A percentile compares a stretch with the other conserved stretches of the same genome.
Evolutionary conservation across 441 rosid genomes (phyloP).

Genomic region (Euphorbia celastroides): DNA sequence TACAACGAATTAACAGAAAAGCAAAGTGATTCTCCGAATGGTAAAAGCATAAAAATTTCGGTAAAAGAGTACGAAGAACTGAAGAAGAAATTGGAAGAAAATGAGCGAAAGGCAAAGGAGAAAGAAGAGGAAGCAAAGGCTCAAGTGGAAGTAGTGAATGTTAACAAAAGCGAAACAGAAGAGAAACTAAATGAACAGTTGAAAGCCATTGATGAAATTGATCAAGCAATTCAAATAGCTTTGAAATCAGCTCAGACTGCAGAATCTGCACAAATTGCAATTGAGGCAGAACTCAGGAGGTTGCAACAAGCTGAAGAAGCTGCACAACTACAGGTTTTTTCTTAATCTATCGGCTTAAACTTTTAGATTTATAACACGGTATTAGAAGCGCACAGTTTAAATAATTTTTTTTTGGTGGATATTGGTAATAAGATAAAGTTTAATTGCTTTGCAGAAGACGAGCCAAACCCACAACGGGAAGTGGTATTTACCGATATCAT

Average conservation of each 20-base stretch:
- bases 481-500: background rate
- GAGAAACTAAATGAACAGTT: constrained; percentile 39
- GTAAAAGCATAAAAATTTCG: constrained; percentile 42
- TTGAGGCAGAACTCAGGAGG: constrained; percentile 56
- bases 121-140: constrained; percentile 40
- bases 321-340: constrained; percentile 18
- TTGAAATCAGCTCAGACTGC: constrained; percentile 62
- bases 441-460: background rate
- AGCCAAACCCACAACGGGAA: background rate
- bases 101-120: constrained; percentile 28
- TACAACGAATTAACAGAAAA: constrained; percentile 35
- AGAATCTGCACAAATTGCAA: constrained; percentile 53
- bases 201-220: constrained; percentile 57
- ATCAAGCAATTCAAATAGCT: constrained; percentile 61
- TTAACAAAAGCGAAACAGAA: constrained; percentile 33
- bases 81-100: constrained; percentile 47
- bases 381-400: background rate
- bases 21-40: constrained; percentile 18
- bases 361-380: background rate
- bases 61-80: constrained; percentile 46
- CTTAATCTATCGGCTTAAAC: background rate
- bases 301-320: constrained; percentile 45
- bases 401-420: background rate
- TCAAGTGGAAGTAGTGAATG: constrained; percentile 43
- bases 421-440: too few species aligned